Base-by-base conservation (phyloP, 148 eudicot genomes). In the Camellia sinensis region DNA sequence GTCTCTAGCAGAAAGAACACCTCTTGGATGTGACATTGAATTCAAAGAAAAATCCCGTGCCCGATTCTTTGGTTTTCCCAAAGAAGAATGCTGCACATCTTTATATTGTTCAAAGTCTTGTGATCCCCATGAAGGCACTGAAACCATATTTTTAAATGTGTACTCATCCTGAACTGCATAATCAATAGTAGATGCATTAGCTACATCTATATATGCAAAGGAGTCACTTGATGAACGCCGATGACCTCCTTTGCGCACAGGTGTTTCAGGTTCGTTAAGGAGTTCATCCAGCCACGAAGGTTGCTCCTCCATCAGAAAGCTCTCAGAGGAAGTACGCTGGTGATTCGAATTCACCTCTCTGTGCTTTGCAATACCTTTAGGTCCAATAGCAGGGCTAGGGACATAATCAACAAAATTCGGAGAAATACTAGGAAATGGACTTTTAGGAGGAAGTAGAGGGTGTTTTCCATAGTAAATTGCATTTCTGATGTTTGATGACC, bases 211-310 rank as follows among this genome's bases (percentile, higher is more conserved):
- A 87, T 93, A 93, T 64, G 99, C 88, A 84, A 93, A 95, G 17
- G 99, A 96, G 86, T 96, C 99, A 77, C 99, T 96, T 60, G 98
- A 96, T 73, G 98, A 90, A 79, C 99, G 99, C 19, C 99, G 99
- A 82, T 96, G 99, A 44, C 93, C 97, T 72, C 89, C 87, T 89
- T 76, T 94, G 14, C 92, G 84, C 4, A 91, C 92, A 61, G 95
- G 99, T 17, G 98, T 90, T 66, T 96, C 99, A 52, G 99, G 98
- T 87, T 96, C 99, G 80, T 91, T 81, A 18, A 96, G 92, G 81
- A 96, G 97, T 54, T 96, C 99, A 89, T 96, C 99, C 76, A 96
- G 74, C 99, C 99, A 96, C 72, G 92, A 93, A 81, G 98, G 99
- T 75, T 96, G 97, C 64, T 96, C 99, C 81, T 96, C 99, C 60